Conservation (phyloP, 176 grass and related monocot species). For the Chloris gayana region DNA sequence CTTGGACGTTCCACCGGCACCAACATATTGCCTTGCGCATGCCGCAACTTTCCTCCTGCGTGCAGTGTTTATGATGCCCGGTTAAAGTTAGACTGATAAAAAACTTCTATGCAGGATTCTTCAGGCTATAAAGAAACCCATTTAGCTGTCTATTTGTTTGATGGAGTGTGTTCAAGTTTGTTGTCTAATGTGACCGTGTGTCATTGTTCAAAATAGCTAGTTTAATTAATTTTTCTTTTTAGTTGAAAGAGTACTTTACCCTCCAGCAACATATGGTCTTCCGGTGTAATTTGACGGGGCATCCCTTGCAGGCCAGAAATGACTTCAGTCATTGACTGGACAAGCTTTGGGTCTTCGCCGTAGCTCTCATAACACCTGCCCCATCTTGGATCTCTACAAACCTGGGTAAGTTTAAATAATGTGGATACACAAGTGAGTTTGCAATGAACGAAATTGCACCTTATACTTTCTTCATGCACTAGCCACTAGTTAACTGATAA, state of each 20-base stretch:
- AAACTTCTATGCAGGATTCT: no score
- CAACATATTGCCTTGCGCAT: slow-evolving; percentile 58
- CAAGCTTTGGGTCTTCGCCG: slow-evolving; percentile 66
- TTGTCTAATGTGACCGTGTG: no score
- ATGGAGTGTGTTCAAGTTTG: no score
- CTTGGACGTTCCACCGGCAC: slow-evolving; percentile 61
- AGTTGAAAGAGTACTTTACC: slow-evolving; percentile 25
- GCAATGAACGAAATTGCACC: background rate
- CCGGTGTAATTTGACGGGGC: slow-evolving; percentile 37
- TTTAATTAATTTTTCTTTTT: no score
- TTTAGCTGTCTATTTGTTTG: no score
- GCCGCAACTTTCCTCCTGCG: slow-evolving; percentile 70
- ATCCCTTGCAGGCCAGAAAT: slow-evolving; percentile 78
- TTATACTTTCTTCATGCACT: no score
- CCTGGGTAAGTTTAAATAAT: slow-evolving; percentile 41
- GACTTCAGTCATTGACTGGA: slow-evolving; percentile 58
- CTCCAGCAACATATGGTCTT: slow-evolving; percentile 64
- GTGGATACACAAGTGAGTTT: slow-evolving; percentile 6
- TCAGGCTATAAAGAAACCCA: no score
- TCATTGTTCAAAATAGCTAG: no score
- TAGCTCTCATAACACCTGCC: slow-evolving; percentile 80
- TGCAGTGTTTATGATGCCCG: background rate
- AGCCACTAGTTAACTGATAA: background rate
- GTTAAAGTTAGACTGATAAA: background rate
- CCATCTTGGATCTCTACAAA: slow-evolving; percentile 87